Evolutionary conservation across 2,329 filamentous ascomycete species (phyloP).

Genomic region (Aspergillus udagawae): DNA sequence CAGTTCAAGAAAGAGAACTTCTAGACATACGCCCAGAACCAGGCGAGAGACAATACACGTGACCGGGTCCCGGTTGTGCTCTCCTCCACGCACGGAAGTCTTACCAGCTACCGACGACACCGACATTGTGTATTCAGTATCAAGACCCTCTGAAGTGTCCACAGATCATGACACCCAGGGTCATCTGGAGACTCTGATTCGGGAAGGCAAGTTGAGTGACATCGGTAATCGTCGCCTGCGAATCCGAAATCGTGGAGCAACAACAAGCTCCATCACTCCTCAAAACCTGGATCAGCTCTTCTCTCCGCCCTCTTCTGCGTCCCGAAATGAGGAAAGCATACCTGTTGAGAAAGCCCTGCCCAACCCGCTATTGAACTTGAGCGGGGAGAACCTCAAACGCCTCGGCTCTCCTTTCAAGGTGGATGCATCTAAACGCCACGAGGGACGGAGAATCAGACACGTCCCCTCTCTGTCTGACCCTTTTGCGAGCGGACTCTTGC

Average conservation of each 20-base stretch:
- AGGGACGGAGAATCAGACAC: constrained; percentile 33
- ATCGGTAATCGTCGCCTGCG: constrained; percentile 55
- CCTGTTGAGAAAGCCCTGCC: constrained; percentile 19
- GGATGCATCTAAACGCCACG: constrained; percentile 33
- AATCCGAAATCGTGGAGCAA: constrained; percentile 59
- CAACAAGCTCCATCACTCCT: constrained; percentile 53
- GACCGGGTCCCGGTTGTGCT: constrained; percentile 41
- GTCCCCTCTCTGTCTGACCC: constrained; percentile 43
- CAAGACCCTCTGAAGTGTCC: constrained; percentile 36
- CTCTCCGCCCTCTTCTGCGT: constrained; percentile 43
- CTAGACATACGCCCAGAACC: constrained; percentile 29
- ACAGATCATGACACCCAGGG: constrained; percentile 57
- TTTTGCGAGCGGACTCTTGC: constrained; percentile 30
- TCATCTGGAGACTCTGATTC: constrained; percentile 48
- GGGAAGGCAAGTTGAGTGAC: constrained; percentile 39
- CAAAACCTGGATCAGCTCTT: constrained; percentile 54
- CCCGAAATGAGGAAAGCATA: constrained; percentile 20
- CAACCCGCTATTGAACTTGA: constrained; percentile 30
- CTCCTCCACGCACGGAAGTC: constrained; percentile 55
- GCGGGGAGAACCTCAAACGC: constrained; percentile 40
- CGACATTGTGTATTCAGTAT: constrained; percentile 31
- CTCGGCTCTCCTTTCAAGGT: constrained; percentile 47
- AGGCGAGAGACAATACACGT: constrained; percentile 44
- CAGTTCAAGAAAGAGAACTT: constrained; percentile 28
- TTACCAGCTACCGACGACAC: constrained; percentile 48